These are phyloP conservation scores for Coemansia sp. DNA, from an alignment of 192 early-diverging fungal genomes.

Conservation along the genomic window DNA sequence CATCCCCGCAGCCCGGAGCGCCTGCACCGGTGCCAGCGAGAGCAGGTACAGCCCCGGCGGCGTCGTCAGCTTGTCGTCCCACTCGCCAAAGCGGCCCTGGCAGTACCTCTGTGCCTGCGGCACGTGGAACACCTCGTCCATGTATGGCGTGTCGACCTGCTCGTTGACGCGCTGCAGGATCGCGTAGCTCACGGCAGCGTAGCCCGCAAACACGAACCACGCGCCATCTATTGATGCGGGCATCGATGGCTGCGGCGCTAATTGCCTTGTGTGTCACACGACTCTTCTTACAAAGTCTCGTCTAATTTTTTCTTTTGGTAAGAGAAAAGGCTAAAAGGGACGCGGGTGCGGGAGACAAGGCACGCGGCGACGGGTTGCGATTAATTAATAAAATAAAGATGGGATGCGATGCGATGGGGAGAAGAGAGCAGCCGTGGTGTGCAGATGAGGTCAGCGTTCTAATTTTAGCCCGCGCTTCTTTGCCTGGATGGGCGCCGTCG, in stretches of 20 bases:
- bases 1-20: background rate
- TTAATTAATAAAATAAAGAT: too few species aligned
- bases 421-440: too few species aligned
- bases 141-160: constrained; percentile 30
- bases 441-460: too few species aligned
- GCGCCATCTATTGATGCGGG: background rate
- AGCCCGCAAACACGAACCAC: constrained; percentile 18
- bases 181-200: constrained; percentile 23
- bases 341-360: too few species aligned
- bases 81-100: constrained; percentile 59
- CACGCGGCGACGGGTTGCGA: too few species aligned
- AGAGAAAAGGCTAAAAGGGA: background rate
- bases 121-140: constrained; percentile 95
- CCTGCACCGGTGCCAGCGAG: constrained; percentile 8
- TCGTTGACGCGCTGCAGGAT: constrained; percentile 19
- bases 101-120: constrained; percentile 89
- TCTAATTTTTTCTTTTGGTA: background rate
- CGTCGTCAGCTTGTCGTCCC: constrained; percentile 97
- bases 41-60: constrained; percentile 86
- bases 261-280: background rate
- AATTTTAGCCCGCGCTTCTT: too few species aligned
- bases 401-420: too few species aligned
- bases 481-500: too few species aligned
- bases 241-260: background rate
- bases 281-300: background rate